phyloP scores from a whole-genome alignment of 2,329 filamentous ascomycete species.

The Neoascochyta sp. region DNA sequence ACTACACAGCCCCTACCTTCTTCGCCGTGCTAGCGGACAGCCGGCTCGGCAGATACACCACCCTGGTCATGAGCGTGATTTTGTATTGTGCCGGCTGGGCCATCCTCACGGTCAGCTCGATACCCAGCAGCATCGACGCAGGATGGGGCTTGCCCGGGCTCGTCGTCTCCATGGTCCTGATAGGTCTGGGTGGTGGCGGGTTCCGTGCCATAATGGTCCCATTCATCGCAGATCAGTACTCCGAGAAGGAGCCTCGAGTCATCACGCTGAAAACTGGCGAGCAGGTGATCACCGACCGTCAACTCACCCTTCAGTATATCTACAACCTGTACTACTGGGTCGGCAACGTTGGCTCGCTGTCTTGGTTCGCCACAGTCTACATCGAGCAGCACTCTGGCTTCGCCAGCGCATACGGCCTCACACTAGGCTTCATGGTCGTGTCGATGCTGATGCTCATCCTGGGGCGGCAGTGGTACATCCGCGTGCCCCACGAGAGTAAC shows the following conservation, averaged over 20 bases:
- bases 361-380: constrained; percentile 59
- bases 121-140: constrained; percentile 12
- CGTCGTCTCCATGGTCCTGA: constrained; percentile 30
- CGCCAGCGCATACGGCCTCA: constrained; percentile 61
- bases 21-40: constrained; percentile 40
- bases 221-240: constrained; percentile 39
- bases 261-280: constrained; percentile 27
- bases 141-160: constrained; percentile 28
- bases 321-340: constrained; percentile 42
- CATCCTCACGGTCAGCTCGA: constrained; percentile 20
- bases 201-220: constrained; percentile 36
- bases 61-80: constrained; percentile 31
- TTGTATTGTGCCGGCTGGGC: constrained; percentile 26
- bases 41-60: constrained; percentile 40
- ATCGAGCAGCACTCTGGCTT: constrained; percentile 67
- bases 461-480: constrained; percentile 19
- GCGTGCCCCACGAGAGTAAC: constrained; percentile 19
- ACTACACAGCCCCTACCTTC: constrained; percentile 39
- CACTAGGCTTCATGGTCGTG: constrained; percentile 61
- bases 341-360: constrained; percentile 65
- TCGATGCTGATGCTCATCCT: constrained; percentile 54
- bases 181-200: constrained; percentile 41
- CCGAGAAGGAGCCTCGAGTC: constrained; percentile 15
- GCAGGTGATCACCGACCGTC: constrained; percentile 31
- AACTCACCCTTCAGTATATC: constrained; percentile 38